Evolutionary conservation across 306 rosid species (phyloP), one percentile per base, ranked within the genome.

Genomic region (Erythrophleum fordii): DNA sequence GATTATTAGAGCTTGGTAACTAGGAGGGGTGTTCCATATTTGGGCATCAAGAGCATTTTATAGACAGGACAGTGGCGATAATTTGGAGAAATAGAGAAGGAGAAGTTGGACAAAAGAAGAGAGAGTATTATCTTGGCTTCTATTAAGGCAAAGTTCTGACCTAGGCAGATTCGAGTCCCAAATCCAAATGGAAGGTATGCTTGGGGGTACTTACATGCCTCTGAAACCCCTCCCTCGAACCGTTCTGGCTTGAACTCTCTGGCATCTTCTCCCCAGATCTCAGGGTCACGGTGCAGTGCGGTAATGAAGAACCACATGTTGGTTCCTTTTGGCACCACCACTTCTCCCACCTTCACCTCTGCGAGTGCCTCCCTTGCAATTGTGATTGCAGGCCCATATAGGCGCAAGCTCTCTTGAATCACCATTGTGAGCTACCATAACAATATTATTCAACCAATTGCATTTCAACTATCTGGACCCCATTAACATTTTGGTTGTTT

Each of bases 321-420:
- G 13, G 61, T 44, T 23, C 87, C 89, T 86, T 80, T 86, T 6
- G 89, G 89, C 3, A 86, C 37, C 35, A 65, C 49, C 5, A 80
- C 6, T 18, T 76, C 80, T 7, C 86, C 86, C 1, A 86, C 42
- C 34, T 86, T 83, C 53, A 80, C 56, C 3, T 79, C 83, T 16
- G 45, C 51, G 6, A 83, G 64, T 16, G 74, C 85, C 68, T 72
- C 87, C 61, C 89, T 86, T 5, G 89, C 8, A 1, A n/a, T 13
- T 20, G 35, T 26, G 0, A 80, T 9, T 22, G 66, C 84, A 0
- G 86, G 83, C 7, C 78, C 71, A 6, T 80, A 86, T 0, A 86
- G 80, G 4, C 85, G 86, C 9, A 86, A 69, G 61, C 87, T 83
- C 76, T 86, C 87, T 31, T 83, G 87, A 49, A 86, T 86, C 78